Conservation (phyloP, 345 rosid genomes). For the Euphorbia tirucalli region DNA sequence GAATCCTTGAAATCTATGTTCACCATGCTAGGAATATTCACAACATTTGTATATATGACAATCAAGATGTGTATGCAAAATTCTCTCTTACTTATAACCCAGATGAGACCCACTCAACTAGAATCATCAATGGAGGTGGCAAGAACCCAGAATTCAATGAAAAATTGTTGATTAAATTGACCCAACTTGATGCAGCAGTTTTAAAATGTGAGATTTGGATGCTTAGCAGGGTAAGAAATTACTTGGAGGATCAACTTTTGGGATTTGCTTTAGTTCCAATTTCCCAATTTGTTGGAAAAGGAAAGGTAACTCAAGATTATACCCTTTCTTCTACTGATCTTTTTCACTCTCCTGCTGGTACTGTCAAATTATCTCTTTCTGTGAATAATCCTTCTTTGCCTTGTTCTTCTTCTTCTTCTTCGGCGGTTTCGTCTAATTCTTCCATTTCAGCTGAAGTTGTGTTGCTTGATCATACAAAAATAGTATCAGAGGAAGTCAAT, state of each 20-base stretch:
- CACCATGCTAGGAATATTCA: constrained; percentile 94
- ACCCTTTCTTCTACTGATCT: constrained; percentile 92
- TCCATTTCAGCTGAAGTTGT: constrained; percentile 87
- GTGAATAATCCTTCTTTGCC: constrained; percentile 40
- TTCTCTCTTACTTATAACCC: constrained; percentile 91
- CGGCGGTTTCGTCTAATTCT: too few species aligned
- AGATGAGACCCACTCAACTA: constrained; percentile 74
- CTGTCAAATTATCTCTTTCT: constrained; percentile 62
- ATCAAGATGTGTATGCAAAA: constrained; percentile 94
- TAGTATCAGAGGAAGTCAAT: constrained; percentile 44
- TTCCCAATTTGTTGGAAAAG: constrained; percentile 65
- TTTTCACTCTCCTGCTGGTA: constrained; percentile 93
- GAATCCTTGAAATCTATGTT: constrained; percentile 69
- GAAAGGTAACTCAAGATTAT: constrained; percentile 61
- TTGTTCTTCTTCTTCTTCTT: too few species aligned
- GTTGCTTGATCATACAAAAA: constrained; percentile 69
- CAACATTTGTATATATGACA: constrained; percentile 93
- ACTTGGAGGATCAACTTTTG: constrained; percentile 92
- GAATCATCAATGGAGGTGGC: constrained; percentile 76
- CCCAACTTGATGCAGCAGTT: constrained; percentile 64
- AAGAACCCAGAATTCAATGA: constrained; percentile 88
- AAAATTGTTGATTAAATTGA: constrained; percentile 47
- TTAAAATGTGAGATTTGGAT: constrained; percentile 98
- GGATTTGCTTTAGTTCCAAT: constrained; percentile 80
- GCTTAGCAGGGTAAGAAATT: constrained; percentile 79